phyloP scores from a whole-genome alignment of 164 flowering plant genomes.

The Brasenia schreberi region DNA sequence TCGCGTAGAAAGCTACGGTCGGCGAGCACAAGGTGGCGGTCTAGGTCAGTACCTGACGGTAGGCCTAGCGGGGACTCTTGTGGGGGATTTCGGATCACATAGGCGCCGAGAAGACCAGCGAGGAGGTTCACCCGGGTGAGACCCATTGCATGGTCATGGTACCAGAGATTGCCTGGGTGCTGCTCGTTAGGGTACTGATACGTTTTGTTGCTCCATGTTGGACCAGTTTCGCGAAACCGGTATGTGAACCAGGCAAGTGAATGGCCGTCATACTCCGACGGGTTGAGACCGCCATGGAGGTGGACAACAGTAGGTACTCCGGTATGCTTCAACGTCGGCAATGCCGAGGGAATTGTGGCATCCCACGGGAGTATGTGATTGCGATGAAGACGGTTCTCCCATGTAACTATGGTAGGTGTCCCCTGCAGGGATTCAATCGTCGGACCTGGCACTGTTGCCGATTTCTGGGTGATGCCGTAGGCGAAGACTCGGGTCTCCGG shows the following conservation, averaged over 20 bases:
- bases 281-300: constrained; percentile 45
- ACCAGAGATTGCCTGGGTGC: constrained; percentile 47
- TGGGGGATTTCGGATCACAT: constrained; percentile 30
- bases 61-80: constrained; percentile 26
- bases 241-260: constrained; percentile 40
- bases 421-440: constrained; percentile 41
- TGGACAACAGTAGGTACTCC: constrained; percentile 51
- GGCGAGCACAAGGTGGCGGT: constrained; percentile 28
- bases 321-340: constrained; percentile 1
- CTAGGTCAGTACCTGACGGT: constrained; percentile 23
- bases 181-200: constrained; percentile 36
- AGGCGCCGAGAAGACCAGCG: constrained; percentile 42
- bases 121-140: constrained; percentile 44
- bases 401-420: constrained; percentile 22
- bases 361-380: constrained; percentile 51
- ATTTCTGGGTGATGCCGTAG: constrained; percentile 24
- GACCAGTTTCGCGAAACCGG: constrained; percentile 25
- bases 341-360: constrained; percentile 44
- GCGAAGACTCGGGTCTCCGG: constrained; percentile 46
- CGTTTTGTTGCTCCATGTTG: constrained; percentile 25
- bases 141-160: constrained; percentile 60
- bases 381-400: constrained; percentile 40
- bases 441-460: constrained; percentile 49
- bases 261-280: constrained; percentile 39
- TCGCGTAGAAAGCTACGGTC: constrained; percentile 33